Evolutionary conservation across 2,329 filamentous ascomycete genomes (phyloP).

Genomic region (Proliferodiscus dingleyae): DNA sequence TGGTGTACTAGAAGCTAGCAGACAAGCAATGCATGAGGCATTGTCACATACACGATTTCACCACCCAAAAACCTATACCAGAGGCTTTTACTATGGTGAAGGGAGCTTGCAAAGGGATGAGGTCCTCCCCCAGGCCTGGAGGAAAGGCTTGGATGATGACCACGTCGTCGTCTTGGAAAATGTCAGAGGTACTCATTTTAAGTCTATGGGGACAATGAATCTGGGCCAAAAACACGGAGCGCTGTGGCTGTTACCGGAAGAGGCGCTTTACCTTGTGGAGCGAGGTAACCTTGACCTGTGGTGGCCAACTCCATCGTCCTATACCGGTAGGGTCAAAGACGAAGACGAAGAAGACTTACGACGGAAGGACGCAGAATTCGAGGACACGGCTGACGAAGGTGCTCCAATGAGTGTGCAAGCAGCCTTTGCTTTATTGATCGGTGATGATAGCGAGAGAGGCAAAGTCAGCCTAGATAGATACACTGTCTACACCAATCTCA

Average conservation of each 20-base stretch:
- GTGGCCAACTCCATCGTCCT: constrained; percentile 62
- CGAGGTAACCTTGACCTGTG: constrained; percentile 81
- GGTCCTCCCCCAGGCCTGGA: constrained; percentile 63
- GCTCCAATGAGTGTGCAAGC: constrained; percentile 88
- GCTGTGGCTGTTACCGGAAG: constrained; percentile 85
- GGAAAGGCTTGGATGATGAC: constrained; percentile 54
- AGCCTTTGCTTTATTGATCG: constrained; percentile 80
- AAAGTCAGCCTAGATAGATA: constrained; percentile 71
- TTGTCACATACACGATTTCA: constrained; percentile 74
- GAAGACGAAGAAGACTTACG: constrained; percentile 35
- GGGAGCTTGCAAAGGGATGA: constrained; percentile 31
- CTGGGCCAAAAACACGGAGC: constrained; percentile 53
- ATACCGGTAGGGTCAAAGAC: constrained; percentile 35
- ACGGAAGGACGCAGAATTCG: constrained; percentile 15
- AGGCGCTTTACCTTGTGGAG: constrained; percentile 85
- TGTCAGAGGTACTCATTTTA: constrained; percentile 66
- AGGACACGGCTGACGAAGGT: constrained; percentile 53
- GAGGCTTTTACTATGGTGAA: constrained; percentile 69
- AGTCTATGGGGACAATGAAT: constrained; percentile 66
- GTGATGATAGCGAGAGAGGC: constrained; percentile 57
- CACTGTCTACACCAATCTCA: constrained; percentile 81
- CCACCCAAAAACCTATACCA: constrained; percentile 55
- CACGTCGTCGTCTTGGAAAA: constrained; percentile 64
- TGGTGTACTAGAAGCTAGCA: constrained; percentile 71
- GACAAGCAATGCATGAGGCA: constrained; percentile 84